Percentiles rank a stretch among this genome's conserved stretches.
These are phyloP conservation scores for Metschnikowia bowlesiae DNA, from an alignment of 805 yeast genomes.

Conservation along the genomic window DNA sequence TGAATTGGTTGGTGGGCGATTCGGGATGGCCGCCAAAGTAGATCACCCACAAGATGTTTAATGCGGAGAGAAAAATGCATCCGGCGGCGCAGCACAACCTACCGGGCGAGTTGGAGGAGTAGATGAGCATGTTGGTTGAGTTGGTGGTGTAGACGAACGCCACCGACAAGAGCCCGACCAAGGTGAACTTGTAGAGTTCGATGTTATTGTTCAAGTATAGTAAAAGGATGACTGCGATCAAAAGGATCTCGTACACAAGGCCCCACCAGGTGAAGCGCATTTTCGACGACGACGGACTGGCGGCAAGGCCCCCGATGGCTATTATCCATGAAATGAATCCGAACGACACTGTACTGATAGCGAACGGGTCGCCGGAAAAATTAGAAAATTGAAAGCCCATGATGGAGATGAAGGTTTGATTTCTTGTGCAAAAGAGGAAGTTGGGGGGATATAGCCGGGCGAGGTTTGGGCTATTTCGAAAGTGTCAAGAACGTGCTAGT, in stretches of 20 bases:
- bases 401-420: not conserved
- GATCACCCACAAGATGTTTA: conserved; percentile 79
- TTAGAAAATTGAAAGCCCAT: conserved; percentile 44
- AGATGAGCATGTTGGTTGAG: conserved; percentile 75
- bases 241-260: conserved; percentile 66
- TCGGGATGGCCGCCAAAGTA: conserved; percentile 89
- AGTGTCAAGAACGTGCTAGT: too few relatives aligned
- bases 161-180: conserved; percentile 56
- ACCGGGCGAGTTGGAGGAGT: conserved; percentile 52
- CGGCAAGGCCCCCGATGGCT: conserved; percentile 80
- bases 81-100: conserved; percentile 92
- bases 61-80: conserved; percentile 72
- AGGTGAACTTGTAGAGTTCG: conserved; percentile 60
- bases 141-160: conserved; percentile 84
- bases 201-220: conserved; percentile 59
- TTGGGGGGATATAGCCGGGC: not conserved
- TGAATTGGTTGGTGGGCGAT: conserved; percentile 78
- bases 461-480: not conserved
- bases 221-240: conserved; percentile 48
- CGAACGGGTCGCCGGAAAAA: conserved; percentile 80
- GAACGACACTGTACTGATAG: conserved; percentile 72
- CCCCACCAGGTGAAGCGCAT: conserved; percentile 98
- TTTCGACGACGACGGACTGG: conserved; percentile 36
- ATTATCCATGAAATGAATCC: conserved; percentile 79
- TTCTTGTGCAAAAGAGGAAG: not conserved